These are phyloP conservation scores for Amaranthus hypochondriacus DNA, from an alignment of 148 eudicot species.

Conservation along the genomic window DNA sequence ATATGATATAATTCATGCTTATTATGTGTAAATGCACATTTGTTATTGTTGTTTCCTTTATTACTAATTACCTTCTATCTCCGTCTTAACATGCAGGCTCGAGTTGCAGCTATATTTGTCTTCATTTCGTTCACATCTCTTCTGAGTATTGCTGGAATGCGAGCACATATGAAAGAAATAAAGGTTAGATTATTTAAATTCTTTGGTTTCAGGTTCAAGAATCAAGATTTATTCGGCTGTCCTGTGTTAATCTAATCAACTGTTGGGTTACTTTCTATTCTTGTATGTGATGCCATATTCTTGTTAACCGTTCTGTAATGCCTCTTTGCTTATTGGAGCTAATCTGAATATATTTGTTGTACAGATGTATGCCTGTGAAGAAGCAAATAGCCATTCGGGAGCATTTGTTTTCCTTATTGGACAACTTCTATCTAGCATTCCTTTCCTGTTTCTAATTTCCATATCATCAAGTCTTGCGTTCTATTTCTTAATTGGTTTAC, in stretches of 20 bases:
- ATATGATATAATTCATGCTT: neutral
- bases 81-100: slow-evolving; percentile 52
- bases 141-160: slow-evolving; percentile 76
- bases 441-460: slow-evolving; percentile 92
- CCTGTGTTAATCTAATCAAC: neutral
- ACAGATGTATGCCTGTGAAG: slow-evolving; percentile 78
- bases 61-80: slow-evolving; percentile 2
- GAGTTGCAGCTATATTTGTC: slow-evolving; percentile 86
- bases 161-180: slow-evolving; percentile 76
- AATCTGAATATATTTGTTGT: slow-evolving; percentile 14
- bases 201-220: neutral
- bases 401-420: slow-evolving; percentile 78
- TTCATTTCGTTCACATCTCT: slow-evolving; percentile 84
- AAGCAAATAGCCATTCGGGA: slow-evolving; percentile 74
- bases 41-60: neutral
- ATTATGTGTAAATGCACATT: neutral
- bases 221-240: neutral
- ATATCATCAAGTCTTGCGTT: slow-evolving; percentile 82
- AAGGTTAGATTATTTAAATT: slow-evolving; percentile 40
- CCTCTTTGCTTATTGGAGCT: slow-evolving; percentile 9
- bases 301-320: neutral
- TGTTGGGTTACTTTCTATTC: neutral
- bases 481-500: slow-evolving; percentile 80
- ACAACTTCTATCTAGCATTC: slow-evolving; percentile 86
- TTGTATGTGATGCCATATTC: neutral